A percentile compares a stretch with the other conserved stretches of the same genome.
phyloP scores from a whole-genome alignment of 495 filamentous ascomycete species.

The Penicillium ochrochloron region DNA sequence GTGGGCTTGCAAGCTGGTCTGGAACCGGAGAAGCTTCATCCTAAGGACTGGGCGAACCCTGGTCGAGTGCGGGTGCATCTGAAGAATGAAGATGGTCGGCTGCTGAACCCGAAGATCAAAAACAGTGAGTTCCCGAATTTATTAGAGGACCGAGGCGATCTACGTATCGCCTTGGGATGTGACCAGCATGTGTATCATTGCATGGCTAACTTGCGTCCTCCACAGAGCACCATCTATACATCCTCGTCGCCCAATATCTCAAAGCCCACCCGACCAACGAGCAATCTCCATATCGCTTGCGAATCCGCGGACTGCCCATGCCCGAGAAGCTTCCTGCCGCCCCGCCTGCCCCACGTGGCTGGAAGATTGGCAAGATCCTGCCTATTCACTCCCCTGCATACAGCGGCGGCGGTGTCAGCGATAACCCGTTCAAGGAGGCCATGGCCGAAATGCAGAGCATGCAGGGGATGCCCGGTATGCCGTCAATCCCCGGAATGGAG shows the following conservation, averaged over 20 bases:
- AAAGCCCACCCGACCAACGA: conserved; percentile 73
- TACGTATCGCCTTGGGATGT: not conserved
- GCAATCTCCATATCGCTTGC: conserved; percentile 67
- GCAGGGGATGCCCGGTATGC: conserved; percentile 58
- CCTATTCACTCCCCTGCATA: conserved; percentile 87
- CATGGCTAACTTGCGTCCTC: conserved; percentile 5
- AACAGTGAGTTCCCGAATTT: conserved; percentile 64
- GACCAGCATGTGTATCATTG: not conserved
- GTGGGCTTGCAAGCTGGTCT: conserved; percentile 78
- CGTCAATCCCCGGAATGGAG: conserved; percentile 50
- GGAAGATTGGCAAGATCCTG: conserved; percentile 85
- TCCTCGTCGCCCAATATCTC: conserved; percentile 74
- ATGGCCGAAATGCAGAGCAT: conserved; percentile 87
- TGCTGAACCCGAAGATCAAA: conserved; percentile 60
- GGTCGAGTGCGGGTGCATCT: conserved; percentile 82
- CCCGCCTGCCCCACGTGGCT: conserved; percentile 82
- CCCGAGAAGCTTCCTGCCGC: conserved; percentile 67
- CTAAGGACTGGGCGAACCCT: conserved; percentile 97
- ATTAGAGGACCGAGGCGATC: not conserved
- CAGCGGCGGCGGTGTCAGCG: conserved; percentile 91
- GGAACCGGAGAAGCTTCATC: conserved; percentile 90
- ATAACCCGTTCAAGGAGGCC: conserved; percentile 96
- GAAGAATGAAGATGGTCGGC: conserved; percentile 58
- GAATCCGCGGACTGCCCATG: conserved; percentile 68
- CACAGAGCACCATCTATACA: conserved; percentile 84